phyloP scores from a whole-genome alignment of 78 protist genomes.

The Tieghemostelium lacteum region DNA sequence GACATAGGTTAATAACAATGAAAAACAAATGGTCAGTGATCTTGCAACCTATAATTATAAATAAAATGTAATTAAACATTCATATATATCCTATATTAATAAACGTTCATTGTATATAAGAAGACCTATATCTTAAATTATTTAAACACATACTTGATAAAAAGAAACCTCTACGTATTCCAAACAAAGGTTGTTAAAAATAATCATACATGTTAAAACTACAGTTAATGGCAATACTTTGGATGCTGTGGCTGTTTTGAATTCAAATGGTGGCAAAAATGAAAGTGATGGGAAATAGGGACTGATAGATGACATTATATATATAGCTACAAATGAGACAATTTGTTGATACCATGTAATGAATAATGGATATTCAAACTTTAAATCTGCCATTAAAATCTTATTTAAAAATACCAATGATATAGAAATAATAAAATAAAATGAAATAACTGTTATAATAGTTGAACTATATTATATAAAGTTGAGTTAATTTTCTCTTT shows the following conservation, averaged over 20 bases:
- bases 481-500: background rate
- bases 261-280: conserved; percentile 80
- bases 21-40: conserved; percentile 89
- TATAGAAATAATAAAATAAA: conserved; percentile 83
- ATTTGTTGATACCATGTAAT: conserved; percentile 90
- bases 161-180: conserved; percentile 90
- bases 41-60: conserved; percentile 85
- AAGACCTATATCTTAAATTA: background rate
- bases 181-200: conserved; percentile 89
- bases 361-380: conserved; percentile 79
- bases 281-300: conserved; percentile 34
- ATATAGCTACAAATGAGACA: conserved; percentile 70
- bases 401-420: conserved; percentile 88
- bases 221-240: conserved; percentile 84
- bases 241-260: conserved; percentile 58
- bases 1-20: conserved; percentile 79
- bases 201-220: conserved; percentile 87
- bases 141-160: conserved; percentile 74
- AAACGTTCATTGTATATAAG: background rate
- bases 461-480: conserved; percentile 9
- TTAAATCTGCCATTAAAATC: conserved; percentile 37
- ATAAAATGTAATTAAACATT: background rate
- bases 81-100: background rate
- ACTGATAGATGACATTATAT: conserved; percentile 32
- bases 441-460: conserved; percentile 71